Evolutionary conservation across 306 rosid species (phyloP), one percentile per base, ranked within the genome.

Genomic region (Morella rubra): DNA sequence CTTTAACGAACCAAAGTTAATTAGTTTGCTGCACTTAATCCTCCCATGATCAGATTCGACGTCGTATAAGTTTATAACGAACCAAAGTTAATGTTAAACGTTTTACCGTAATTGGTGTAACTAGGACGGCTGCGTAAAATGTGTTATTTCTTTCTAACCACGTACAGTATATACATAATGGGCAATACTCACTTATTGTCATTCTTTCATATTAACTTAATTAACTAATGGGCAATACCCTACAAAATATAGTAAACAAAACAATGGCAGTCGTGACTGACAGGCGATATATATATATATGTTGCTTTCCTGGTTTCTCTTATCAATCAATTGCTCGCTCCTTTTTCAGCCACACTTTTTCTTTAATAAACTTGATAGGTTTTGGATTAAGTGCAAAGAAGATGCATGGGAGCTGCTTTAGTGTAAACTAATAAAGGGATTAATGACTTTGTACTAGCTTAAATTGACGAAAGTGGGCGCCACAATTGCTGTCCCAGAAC

Each of bases 351-450:
- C 77, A 55, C 72, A 49, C 82, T 76, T 72, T 80, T 73, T 68
- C 83, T 74, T 61, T 42, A 69, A 76, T 46, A 52, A 37, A 82
- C 65, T 67, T 47, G 80, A 75, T 73, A 78, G 81, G 79, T 44
- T 73, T 72, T 83, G 73, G 75, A 77, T 83, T 74, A 65, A 79
- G 68, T 78, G 72, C 71, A 68, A 73, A 82, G 50, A 60, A 73
- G 62, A 83, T 61, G 11, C 4, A 49, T 32, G 53, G 53, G 53
- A 49, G 69, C 52, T 18, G 65, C 79, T 59, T 79, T 67, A 81
- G 18, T 70, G 44, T 53, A 37, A 52, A 62, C 70, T 61, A 72
- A 37, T 67, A 73, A 74, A 75, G 80, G 61, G 75, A 62, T 71
- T 32, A 73, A 44, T 80, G 75, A 77, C 82, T 84, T 72, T 76